Evolutionary conservation across 2,329 filamentous ascomycete species (phyloP), one percentile per base, ranked within the genome.

Genomic region (Podosphaera aphanis): DNA sequence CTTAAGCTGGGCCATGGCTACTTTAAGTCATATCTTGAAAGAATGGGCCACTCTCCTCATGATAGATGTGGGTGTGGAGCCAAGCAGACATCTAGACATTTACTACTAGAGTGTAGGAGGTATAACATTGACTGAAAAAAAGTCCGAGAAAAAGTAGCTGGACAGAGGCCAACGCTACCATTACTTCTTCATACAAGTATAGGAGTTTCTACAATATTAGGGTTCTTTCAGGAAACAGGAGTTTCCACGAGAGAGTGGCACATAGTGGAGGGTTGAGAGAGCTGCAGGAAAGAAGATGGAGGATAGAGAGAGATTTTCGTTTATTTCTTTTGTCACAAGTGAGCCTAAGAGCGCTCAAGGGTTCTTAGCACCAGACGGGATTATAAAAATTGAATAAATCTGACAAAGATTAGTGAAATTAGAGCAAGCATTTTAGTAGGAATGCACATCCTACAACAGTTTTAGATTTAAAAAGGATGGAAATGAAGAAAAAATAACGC

Each of bases 1-100:
- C 40, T 43, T n/a, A 43, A 43, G n/a, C 7, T 43, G 15, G 40
- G 40, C 5, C 21, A 43, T 31, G 40, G 40, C 16, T 43, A 43
- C n/a, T 18, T 25, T 13, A 43, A 27, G 16, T 15, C 20, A n/a
- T 43, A 43, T n/a, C 7, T 43, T 8, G 20, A 15, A 27, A 43
- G 40, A 31, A 27, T 43, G 21, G 40, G 40, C 6, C 21, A 43
- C 3, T 11, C 20, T 2, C 7, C 40, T 5, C 6, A 23, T 25
- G 27, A 43, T 18, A 43, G 3, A n/a, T 43, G 40, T 27, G 8
- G 6, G 6, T 39, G 37, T 20, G 37, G 37, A 23, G 37, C 18
- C 11, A 20, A 39, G n/a, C 37, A 39, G 15, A 39, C 37, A 19
- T 5, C 37, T 10, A 39, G 20, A 20, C 37, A 39, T 20, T 15